Evolutionary conservation across 192 early-diverging fungal genomes (phyloP).

Genomic region (Coemansia sp.): DNA sequence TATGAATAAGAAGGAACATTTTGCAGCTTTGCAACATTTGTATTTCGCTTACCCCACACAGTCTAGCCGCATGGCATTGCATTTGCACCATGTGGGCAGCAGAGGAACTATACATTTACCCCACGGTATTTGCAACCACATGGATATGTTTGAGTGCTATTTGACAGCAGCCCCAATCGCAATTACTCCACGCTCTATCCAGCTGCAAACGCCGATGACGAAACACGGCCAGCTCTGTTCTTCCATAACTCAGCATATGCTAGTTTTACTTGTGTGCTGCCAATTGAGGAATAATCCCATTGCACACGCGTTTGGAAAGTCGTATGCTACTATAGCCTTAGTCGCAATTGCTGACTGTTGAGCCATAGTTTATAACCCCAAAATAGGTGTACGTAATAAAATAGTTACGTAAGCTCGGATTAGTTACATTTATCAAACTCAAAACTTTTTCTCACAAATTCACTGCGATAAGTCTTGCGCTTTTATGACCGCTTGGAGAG

Average conservation of each 20-base stretch:
- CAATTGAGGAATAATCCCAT: too few relatives aligned
- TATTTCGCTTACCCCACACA: not conserved
- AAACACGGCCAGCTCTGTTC: slow-evolving; percentile 4
- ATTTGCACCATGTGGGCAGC: slow-evolving; percentile 1
- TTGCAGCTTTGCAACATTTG: not conserved
- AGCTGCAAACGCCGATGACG: slow-evolving; percentile 42
- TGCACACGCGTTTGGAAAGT: too few relatives aligned
- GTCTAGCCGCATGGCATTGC: not conserved
- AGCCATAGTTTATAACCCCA: slow-evolving; percentile 11
- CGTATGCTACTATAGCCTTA: too few relatives aligned
- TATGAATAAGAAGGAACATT: not conserved
- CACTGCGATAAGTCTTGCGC: not conserved
- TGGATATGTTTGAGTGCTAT: slow-evolving; percentile 56
- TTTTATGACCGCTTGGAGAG: not conserved
- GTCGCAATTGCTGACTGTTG: slow-evolving; percentile 51
- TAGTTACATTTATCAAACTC: not conserved
- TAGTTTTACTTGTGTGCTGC: too few relatives aligned
- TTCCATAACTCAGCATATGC: slow-evolving; percentile 31
- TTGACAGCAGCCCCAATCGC: slow-evolving; percentile 52
- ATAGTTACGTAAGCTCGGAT: too few relatives aligned
- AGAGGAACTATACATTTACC: not conserved
- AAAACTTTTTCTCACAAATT: not conserved
- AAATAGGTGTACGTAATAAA: too few relatives aligned
- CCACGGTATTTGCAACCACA: slow-evolving; percentile 3
- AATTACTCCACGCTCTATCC: slow-evolving; percentile 40